A percentile compares a stretch with the other conserved stretches of the same genome.
Evolutionary conservation across 345 rosid genomes (phyloP).

Genomic region (Pistacia vera): DNA sequence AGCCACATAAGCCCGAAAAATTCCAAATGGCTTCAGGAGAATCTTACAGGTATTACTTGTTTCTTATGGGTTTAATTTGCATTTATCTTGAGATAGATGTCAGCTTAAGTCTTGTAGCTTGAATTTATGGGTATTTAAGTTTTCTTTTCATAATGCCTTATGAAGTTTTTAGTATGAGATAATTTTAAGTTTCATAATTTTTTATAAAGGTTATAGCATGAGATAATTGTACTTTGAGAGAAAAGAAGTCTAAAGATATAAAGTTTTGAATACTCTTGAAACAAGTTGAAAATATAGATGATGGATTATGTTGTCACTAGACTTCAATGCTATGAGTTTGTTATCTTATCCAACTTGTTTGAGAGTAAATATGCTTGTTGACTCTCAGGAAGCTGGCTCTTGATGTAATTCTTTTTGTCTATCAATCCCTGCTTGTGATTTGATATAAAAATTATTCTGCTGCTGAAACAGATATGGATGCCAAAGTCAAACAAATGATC

Average conservation of each 20-base stretch:
- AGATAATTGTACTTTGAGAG: neutral
- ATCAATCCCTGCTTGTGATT: slow-evolving; percentile 2
- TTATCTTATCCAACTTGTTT: no score
- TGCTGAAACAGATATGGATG: slow-evolving; percentile 82
- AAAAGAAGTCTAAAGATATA: no score
- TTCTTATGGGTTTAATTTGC: slow-evolving; percentile 6
- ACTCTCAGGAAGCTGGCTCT: no score
- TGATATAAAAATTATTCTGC: slow-evolving; percentile 5
- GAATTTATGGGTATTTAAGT: neutral
- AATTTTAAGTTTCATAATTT: neutral
- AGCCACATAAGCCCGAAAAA: slow-evolving; percentile 94
- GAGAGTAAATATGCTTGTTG: no score
- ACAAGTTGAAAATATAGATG: no score
- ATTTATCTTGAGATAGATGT: slow-evolving; percentile 6
- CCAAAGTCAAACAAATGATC: slow-evolving; percentile 94
- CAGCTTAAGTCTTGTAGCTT: neutral
- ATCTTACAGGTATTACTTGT: slow-evolving; percentile 74
- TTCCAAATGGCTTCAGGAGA: slow-evolving; percentile 97
- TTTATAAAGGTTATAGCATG: neutral
- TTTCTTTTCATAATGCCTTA: neutral
- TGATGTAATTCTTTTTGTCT: neutral
- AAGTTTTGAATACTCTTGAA: no score
- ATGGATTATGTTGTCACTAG: no score
- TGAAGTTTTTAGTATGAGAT: neutral
- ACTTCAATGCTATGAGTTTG: no score